Evolutionary conservation across 208 protist genomes (phyloP).

Genomic region (Blechomonas ayalai): DNA sequence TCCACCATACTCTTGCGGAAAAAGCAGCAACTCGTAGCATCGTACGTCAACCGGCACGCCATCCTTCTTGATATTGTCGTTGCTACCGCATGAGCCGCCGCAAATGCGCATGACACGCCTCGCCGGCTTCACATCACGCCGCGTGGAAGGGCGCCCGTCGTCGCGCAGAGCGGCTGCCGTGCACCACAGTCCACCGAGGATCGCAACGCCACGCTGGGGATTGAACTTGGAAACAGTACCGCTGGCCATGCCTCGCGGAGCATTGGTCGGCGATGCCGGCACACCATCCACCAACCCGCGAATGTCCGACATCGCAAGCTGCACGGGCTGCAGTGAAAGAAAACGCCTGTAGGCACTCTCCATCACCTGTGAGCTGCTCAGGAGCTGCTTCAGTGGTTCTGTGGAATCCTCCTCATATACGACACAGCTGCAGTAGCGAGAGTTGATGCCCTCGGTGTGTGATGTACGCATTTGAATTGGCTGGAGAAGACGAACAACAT

Average conservation of each 20-base stretch:
- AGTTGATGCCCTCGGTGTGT: conserved; percentile 1
- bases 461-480: conserved; percentile 18
- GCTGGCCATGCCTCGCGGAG: too few relatives aligned
- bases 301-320: conserved; percentile 41
- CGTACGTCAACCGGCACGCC: conserved; percentile 33
- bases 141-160: conserved; percentile 24
- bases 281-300: conserved; percentile 27
- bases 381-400: conserved; percentile 16
- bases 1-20: conserved; percentile 42
- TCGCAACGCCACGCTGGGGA: conserved; percentile 29
- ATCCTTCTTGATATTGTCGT: conserved; percentile 19
- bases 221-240: conserved; percentile 9
- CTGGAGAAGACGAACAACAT: conserved; percentile 1
- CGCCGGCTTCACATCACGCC: conserved; percentile 21
- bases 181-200: conserved; percentile 69
- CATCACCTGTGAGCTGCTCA: conserved; percentile 13
- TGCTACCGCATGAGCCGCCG: conserved; percentile 45
- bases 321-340: conserved; percentile 68
- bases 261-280: too few relatives aligned
- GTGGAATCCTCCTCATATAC: conserved; percentile 13
- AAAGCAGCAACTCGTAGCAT: conserved; percentile 72
- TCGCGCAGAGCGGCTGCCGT: conserved; percentile 44
- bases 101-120: conserved; percentile 75
- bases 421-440: conserved; percentile 25
- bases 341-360: conserved; percentile 43